phyloP scores from a whole-genome alignment of 371 early-diverging fungal genomes.

The Mortierella sp. region DNA sequence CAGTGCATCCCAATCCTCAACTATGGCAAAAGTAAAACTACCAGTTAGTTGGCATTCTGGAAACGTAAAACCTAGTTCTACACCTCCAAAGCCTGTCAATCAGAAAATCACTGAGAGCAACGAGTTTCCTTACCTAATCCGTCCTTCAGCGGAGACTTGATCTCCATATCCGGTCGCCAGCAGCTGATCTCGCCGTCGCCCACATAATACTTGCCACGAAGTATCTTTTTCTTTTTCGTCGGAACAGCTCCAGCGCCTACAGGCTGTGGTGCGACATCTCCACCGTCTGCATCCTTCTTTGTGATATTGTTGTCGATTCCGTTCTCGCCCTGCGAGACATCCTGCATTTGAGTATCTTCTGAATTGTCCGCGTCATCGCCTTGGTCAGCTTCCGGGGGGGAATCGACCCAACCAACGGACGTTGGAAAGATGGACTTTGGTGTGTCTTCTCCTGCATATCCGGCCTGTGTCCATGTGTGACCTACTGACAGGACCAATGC shows the following conservation, averaged over 20 bases:
- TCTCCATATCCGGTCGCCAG: constrained; percentile 85
- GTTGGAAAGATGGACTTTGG: constrained; percentile 91
- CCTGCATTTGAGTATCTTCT: constrained; percentile 48
- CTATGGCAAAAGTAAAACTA: constrained; percentile 55
- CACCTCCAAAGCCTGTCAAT: too few relatives aligned
- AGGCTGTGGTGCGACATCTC: constrained; percentile 39
- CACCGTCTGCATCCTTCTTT: constrained; percentile 48
- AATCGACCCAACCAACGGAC: constrained; percentile 65
- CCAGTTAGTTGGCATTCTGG: too few relatives aligned
- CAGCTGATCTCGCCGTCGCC: constrained; percentile 83
- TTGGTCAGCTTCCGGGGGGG: constrained; percentile 45
- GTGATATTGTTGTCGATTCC: constrained; percentile 32
- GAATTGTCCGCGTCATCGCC: constrained; percentile 51
- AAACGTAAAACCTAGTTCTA: too few relatives aligned
- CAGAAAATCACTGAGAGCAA: too few relatives aligned
- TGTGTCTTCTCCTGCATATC: constrained; percentile 96
- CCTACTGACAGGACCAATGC: constrained; percentile 95
- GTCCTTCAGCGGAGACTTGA: constrained; percentile 79
- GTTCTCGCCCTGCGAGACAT: constrained; percentile 20
- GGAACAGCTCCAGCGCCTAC: constrained; percentile 24
- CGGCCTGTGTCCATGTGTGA: constrained; percentile 87
- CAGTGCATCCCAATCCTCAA: constrained; percentile 93
- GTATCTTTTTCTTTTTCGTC: constrained; percentile 27
- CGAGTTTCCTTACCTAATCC: constrained; percentile 68
- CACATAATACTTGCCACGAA: constrained; percentile 68